phyloP scores from a whole-genome alignment of 495 filamentous ascomycete genomes.

The Aspergillus funiculosus region DNA sequence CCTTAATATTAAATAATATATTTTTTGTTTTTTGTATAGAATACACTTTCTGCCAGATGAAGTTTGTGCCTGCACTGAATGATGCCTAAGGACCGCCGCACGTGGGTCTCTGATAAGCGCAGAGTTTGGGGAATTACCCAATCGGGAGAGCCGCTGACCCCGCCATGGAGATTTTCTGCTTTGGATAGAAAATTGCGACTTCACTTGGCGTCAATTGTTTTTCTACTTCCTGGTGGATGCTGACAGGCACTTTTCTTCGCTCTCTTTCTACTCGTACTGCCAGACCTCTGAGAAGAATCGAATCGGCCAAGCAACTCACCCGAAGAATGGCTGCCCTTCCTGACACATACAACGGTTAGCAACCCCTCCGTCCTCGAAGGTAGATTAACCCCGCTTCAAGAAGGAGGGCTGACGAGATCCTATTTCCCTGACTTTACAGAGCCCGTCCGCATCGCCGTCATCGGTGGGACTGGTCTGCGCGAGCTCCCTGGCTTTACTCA shows the following conservation, averaged over 20 bases:
- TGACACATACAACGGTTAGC: slow-evolving; percentile 48
- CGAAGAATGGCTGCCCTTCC: slow-evolving; percentile 52
- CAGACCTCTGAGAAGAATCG: slow-evolving; percentile 32
- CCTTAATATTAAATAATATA: no score
- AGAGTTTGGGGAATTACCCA: neutral
- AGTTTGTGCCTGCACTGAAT: neutral
- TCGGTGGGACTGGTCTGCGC: slow-evolving; percentile 88
- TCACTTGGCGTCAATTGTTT: neutral
- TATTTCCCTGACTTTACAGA: slow-evolving; percentile 41
- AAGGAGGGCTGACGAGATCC: slow-evolving; percentile 1
- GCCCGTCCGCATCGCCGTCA: slow-evolving; percentile 85
- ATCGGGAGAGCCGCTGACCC: neutral
- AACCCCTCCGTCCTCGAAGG: neutral
- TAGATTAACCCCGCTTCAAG: neutral
- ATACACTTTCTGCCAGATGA: no score
- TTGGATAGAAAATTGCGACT: neutral
- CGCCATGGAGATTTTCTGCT: slow-evolving; percentile 4
- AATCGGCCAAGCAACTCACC: slow-evolving; percentile 33
- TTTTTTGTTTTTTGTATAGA: no score
- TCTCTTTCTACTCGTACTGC: slow-evolving; percentile 23
- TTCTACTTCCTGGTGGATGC: slow-evolving; percentile 14
- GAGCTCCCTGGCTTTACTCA: slow-evolving; percentile 69
- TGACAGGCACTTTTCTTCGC: slow-evolving; percentile 16
- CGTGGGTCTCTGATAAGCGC: slow-evolving; percentile 1
- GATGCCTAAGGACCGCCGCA: slow-evolving; percentile 6